Evolutionary conservation across 2,329 filamentous ascomycete species (phyloP), one percentile per base, ranked within the genome.

Genomic region (Ophiocordyceps australis): DNA sequence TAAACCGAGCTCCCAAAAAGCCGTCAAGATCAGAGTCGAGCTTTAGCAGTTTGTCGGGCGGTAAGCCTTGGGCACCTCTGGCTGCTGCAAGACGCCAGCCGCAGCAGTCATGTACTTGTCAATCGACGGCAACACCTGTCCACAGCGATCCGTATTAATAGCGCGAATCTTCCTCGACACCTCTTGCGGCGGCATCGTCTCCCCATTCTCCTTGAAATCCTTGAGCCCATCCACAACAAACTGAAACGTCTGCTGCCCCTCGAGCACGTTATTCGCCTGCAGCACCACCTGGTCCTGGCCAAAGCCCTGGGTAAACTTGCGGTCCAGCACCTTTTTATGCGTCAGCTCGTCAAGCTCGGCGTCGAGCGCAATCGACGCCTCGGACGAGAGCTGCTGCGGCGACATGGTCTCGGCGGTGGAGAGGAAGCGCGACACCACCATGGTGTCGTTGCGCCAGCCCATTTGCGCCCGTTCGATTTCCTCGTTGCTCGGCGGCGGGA

Each of bases 281-380:
- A 17, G 22, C 15, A 35, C 28, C 8, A 14, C 9, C 11, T 22
- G 17, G 20, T 29, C 29, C 7, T 22, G 13, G 22, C 20, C 17
- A 17, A 20, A 9, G 11, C 24, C 20, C 10, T 21, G 17, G 14
- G 28, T 23, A 15, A 34, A 32, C 14, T 26, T 12, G 9, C 20
- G 18, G 11, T 36, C 34, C 8, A 36, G 28, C 14, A 34, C 30
- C 7, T 30, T 32, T 28, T 36, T 36, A 11, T 36, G 32, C 6
- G 8, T 25, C 9, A 34, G 29, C 24, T 36, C 32, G 25, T 36
- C 30, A 14, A 30, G 27, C 7, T 32, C 32, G 14, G 34, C 34
- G n/a, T 15, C 18, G 6, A 34, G 23, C 4, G 34, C 32, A 4
- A 20, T 20, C 7, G 13, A 8, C 9, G 27, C 34, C 13, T 25